Base-by-base conservation (phyloP, 371 early-diverging fungal genomes). In the Blastocladiella emersonii region DNA sequence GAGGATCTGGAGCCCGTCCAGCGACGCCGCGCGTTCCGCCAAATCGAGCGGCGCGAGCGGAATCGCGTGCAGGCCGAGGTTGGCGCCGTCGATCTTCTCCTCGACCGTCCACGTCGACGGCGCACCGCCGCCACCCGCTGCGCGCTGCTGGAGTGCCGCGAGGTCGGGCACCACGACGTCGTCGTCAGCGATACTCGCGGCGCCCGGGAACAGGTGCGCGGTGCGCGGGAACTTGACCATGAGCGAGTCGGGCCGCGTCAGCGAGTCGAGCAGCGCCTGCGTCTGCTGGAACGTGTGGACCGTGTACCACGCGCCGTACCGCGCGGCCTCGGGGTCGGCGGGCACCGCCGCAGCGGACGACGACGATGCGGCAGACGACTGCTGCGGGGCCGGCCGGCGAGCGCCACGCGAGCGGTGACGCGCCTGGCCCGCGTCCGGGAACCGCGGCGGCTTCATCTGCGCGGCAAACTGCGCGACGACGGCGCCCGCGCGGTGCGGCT, bases 51-150 rank as follows among this genome's bases (percentile, higher is more conserved):
- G 19, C 45, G 45, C 5, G 19, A 12, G 45, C 21, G 45, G 45
- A 12, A 44, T 21, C 10, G 45, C 45, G 45, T 44, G 45, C 56
- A 74, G 62, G 13, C 80, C 81, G 64, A 81, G 59, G 62, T 81
- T 81, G 41, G 80, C 80, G 21, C 81, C 81, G 49, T 81, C 81
- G 57, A 80, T 64, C 64, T 81, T 81, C 64, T 81, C 81, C 61
- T 81, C 79, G 6, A 78, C 65, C 4, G 74, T 73, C 25, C 80
- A 34, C 1, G 69, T 57, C n/a, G 68, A 4, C 34, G 5, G 34
- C 17, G 56, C 37, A 19, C 19, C 10, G 10, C 55, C 7, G 34
- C 7, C 32, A 32, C 60, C 64, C 43, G 63, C 37, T 32, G 23
- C 35, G n/a, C 66, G 48, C 32, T 68, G 63, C 32, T 17, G 53